These are phyloP conservation scores for Akanthomyces muscarius DNA, from an alignment of 2,329 filamentous ascomycete species.

Conservation along the genomic window DNA sequence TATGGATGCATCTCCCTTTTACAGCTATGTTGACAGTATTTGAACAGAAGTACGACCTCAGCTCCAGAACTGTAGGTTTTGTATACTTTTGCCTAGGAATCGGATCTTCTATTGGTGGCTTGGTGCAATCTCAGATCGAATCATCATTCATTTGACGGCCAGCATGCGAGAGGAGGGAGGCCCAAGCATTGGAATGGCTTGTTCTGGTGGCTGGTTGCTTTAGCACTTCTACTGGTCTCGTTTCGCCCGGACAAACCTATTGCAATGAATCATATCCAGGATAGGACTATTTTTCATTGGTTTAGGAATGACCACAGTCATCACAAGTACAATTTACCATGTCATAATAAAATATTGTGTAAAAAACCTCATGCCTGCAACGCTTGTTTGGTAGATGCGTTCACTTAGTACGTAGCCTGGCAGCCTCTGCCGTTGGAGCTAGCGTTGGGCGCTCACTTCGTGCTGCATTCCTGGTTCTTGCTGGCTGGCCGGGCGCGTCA, in stretches of 20 bases:
- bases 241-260: too few relatives aligned
- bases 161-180: too few relatives aligned
- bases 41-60: slow-evolving; percentile 45
- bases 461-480: slow-evolving; percentile 34
- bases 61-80: slow-evolving; percentile 23
- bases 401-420: slow-evolving; percentile 27
- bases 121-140: too few relatives aligned
- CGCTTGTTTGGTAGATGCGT: slow-evolving; percentile 61
- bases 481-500: slow-evolving; percentile 37
- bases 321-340: slow-evolving; percentile 41
- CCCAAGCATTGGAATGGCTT: too few relatives aligned
- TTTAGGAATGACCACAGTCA: slow-evolving; percentile 38
- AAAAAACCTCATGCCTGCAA: slow-evolving; percentile 44
- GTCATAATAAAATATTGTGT: slow-evolving; percentile 36
- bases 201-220: too few relatives aligned
- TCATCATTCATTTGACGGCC: too few relatives aligned
- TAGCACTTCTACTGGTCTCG: too few relatives aligned
- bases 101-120: too few relatives aligned
- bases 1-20: slow-evolving; percentile 51
- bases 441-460: slow-evolving; percentile 35
- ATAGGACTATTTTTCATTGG: slow-evolving; percentile 44
- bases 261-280: slow-evolving; percentile 26
- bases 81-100: too few relatives aligned
- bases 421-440: slow-evolving; percentile 39
- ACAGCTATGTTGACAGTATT: slow-evolving; percentile 37